phyloP scores from a whole-genome alignment of 768 basidiomycete species.

The Podaxis sp. region DNA sequence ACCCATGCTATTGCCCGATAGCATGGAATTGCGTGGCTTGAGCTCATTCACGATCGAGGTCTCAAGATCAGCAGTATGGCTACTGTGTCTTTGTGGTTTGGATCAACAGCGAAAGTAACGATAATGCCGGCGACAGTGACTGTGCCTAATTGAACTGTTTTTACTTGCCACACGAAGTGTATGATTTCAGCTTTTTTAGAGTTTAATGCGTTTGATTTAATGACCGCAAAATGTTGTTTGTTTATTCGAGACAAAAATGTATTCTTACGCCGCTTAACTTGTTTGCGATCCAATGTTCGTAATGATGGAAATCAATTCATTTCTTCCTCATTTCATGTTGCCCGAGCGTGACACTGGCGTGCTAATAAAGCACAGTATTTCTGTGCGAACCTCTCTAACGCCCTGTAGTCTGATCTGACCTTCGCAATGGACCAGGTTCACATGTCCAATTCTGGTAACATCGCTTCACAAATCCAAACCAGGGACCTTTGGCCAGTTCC shows the following conservation, averaged over 20 bases:
- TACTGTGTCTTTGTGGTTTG: constrained; percentile 72
- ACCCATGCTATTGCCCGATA: constrained; percentile 97
- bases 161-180: background rate
- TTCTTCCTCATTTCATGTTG: background rate
- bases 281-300: background rate
- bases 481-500: constrained; percentile 30
- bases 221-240: background rate
- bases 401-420: constrained; percentile 69
- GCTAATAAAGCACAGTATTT: constrained; percentile 69
- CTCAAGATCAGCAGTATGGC: constrained; percentile 59
- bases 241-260: background rate
- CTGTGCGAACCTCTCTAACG: constrained; percentile 62
- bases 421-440: constrained; percentile 88
- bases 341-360: constrained; percentile 17
- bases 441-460: constrained; percentile 61
- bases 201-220: background rate
- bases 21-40: constrained; percentile 81
- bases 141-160: constrained; percentile 4
- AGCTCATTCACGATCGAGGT: constrained; percentile 33
- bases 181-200: background rate
- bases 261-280: background rate
- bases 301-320: background rate
- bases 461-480: constrained; percentile 52
- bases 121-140: constrained; percentile 76
- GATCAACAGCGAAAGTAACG: constrained; percentile 89